Evolutionary conservation across 768 basidiomycete genomes (phyloP), one percentile per base, ranked within the genome.

Genomic region (Serpula lacrymans): DNA sequence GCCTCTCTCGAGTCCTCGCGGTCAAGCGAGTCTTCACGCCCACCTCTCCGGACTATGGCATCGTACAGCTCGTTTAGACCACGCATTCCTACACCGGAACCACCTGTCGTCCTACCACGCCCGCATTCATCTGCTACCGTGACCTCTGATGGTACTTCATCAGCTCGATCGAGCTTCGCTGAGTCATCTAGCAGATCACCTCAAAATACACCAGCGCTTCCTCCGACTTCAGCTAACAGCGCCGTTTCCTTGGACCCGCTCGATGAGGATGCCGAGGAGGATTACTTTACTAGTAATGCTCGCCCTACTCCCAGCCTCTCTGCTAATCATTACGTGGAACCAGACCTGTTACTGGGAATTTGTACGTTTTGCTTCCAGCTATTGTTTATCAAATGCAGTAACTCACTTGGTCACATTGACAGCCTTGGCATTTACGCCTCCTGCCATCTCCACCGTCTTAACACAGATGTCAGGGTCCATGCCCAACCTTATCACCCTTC

Each of bases 401-500:
- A 22, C 20, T 4, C 0, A 29, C 14, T 12, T 21, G 10, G 34
- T 29, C 22, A n/a, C n/a, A n/a, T 50, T 24, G 44, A 26, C 46
- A 89, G 88, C 86, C 11, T 71, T 88, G 46, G 83, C 84, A 3
- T 88, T 88, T 52, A 57, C 60, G 32, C 60, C 71, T 22, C 85
- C 88, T 0, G 60, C 67, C 2, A 77, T 88, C 39, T 69, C 74
- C 7, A 51, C 67, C 0, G 57, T 64, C 24, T 51, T 74, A n/a
- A 39, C 58, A 10, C 71, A 74, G 2, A 76, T 82, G 74, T 45
- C 60, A 28, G 70, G 65, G 12, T 51, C 71, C 3, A 75, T 90
- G 64, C 88, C 88, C 4, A 80, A 82, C 46, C 73, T 85, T 30
- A 78, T 91, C n/a, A 74, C 78, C 4, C 65, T 91, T 40, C 84